Conservation (phyloP, 179 eudicot genomes). For the Heliamphora pulchella region DNA sequence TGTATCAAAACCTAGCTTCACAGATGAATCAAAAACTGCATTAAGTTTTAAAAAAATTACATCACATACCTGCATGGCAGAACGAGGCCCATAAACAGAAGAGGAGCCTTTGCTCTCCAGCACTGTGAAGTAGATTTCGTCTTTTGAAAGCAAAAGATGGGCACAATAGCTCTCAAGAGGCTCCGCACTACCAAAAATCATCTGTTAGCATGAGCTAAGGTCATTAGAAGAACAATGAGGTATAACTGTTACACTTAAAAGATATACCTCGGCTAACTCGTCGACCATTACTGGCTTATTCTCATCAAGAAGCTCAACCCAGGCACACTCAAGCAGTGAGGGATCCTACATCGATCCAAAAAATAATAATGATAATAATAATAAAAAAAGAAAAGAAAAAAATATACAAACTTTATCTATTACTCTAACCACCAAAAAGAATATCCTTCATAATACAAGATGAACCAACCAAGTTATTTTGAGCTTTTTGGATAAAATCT, state of each 20-base stretch:
- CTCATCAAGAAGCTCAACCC: conserved; percentile 87
- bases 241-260: conserved; percentile 12
- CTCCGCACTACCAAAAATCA: conserved; percentile 80
- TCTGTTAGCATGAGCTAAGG: conserved; percentile 47
- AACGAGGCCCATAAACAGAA: conserved; percentile 70
- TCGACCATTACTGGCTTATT: conserved; percentile 53
- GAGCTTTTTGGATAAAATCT: conserved; percentile 68
- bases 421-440: background rate
- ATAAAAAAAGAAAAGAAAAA: background rate
- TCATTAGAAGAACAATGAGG: conserved; percentile 27
- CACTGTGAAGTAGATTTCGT: conserved; percentile 74
- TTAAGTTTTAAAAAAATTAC: background rate
- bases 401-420: background rate
- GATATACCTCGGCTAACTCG: conserved; percentile 82
- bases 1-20: conserved; percentile 8
- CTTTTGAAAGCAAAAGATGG: conserved; percentile 72
- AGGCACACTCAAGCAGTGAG: conserved; percentile 82
- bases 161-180: conserved; percentile 95
- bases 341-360: conserved; percentile 47
- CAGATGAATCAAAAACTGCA: background rate
- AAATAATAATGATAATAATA: background rate
- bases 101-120: conserved; percentile 54
- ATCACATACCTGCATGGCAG: conserved; percentile 53
- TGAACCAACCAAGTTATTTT: conserved; percentile 66
- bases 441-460: background rate